Base-by-base conservation (phyloP, 1,139 yeast species). In the Taphrina pruni region DNA sequence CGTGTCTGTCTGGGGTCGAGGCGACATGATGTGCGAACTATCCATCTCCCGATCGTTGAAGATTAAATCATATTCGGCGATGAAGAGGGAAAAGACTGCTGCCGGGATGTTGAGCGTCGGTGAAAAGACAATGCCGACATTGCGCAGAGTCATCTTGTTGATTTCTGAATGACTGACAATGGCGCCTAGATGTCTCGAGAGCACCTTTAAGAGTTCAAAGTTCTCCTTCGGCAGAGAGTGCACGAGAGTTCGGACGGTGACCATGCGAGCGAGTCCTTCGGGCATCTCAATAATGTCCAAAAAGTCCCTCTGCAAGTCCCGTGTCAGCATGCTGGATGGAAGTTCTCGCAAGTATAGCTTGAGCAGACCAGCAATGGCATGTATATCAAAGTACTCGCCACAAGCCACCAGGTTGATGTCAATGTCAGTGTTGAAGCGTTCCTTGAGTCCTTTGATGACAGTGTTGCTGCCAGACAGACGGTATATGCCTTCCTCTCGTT, bases 381-480 rank as follows among this genome's bases (percentile, higher is more conserved):
- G 91, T 21, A 73, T 70, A 48, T 81, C 74, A 56, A 69, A 74
- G 14, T 41, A 43, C 35, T 62, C 70, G 76, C 75, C 56, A 74
- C 78, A 75, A 32, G 78, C 78, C 48, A 83, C 79, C 70, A 94
- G 80, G 75, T 92, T 92, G 66, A 90, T 81, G 77, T 93, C 98
- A 72, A 84, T 85, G 17, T 84, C 82, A 20, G 50, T 72, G 56
- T 81, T 79, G 72, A 92, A 94, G 62, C 81, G 82, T 54, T 87
- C 90, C 75, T 89, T 90, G 60, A 94, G 82, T 52, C 83, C 85
- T 70, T 90, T 85, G 36, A 94, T 90, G 61, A 88, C 83, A 0
- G 93, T 85, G 68, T 94, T 90, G 45, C 97, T 89, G 1, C 99
- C 99, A 78, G 95, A 90, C 70, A 93, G 81, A 72, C 99, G 82